A percentile compares a stretch with the other conserved stretches of the same genome.
Conservation (phyloP, 176 grass and related monocot species). For the Carex cristatella region DNA sequence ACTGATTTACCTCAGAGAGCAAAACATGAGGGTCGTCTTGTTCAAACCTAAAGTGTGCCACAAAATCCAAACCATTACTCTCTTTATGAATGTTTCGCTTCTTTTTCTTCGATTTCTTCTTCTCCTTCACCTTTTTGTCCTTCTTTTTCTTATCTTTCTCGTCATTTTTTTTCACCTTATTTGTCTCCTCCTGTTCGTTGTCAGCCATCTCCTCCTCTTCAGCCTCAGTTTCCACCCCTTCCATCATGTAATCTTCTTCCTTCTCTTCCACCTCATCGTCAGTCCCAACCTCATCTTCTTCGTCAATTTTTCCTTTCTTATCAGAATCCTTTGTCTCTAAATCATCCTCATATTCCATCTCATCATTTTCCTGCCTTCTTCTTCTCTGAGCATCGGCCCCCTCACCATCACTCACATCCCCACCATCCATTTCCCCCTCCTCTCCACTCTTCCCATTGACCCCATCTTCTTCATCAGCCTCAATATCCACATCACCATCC, state of each 20-base stretch:
- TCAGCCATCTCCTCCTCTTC: slow-evolving; percentile 15
- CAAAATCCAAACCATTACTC: slow-evolving; percentile 43
- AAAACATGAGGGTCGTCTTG: slow-evolving; percentile 66
- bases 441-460: slow-evolving; percentile 24
- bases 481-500: slow-evolving; percentile 23
- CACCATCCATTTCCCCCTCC: slow-evolving; percentile 39
- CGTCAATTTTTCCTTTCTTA: slow-evolving; percentile 39
- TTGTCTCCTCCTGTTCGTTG: background rate
- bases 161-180: slow-evolving; percentile 29
- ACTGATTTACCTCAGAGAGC: slow-evolving; percentile 65
- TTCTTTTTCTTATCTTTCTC: slow-evolving; percentile 23
- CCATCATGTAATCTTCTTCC: slow-evolving; percentile 36
- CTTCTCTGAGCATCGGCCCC: slow-evolving; percentile 55
- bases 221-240: slow-evolving; percentile 31
- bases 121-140: slow-evolving; percentile 9
- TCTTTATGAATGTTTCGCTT: slow-evolving; percentile 40
- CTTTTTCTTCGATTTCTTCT: slow-evolving; percentile 41
- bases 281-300: slow-evolving; percentile 32
- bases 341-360: slow-evolving; percentile 83
- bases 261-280: slow-evolving; percentile 40
- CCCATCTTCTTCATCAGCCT: slow-evolving; percentile 37
- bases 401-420: slow-evolving; percentile 58
- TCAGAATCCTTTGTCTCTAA: slow-evolving; percentile 25
- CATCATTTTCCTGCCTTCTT: slow-evolving; percentile 60
- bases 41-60: slow-evolving; percentile 52